phyloP scores from a whole-genome alignment of 164 flowering plant species.

The Cinnamomum chago region DNA sequence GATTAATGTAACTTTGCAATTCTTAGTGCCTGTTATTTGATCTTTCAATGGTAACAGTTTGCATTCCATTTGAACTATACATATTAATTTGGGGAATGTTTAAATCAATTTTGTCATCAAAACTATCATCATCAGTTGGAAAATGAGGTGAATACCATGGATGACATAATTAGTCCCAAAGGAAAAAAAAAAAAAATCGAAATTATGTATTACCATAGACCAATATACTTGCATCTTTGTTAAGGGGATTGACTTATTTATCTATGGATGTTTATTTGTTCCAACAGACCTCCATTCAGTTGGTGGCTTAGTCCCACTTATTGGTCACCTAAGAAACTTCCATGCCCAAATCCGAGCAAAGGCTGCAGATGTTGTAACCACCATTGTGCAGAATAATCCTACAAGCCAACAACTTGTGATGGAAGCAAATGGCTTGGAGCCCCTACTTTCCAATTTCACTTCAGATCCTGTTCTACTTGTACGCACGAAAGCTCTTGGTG shows the following conservation, averaged over 20 bases:
- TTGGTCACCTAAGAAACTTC: slow-evolving; percentile 64
- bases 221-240: background rate
- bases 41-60: background rate
- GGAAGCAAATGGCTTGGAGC: slow-evolving; percentile 94
- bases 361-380: slow-evolving; percentile 90
- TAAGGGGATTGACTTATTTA: background rate
- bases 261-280: background rate
- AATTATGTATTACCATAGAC: background rate
- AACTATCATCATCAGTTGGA: background rate
- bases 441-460: slow-evolving; percentile 61
- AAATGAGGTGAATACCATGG: background rate
- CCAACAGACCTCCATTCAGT: slow-evolving; percentile 76
- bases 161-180: too few species aligned
- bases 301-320: slow-evolving; percentile 86
- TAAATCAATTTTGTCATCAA: too few species aligned
- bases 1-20: background rate
- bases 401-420: slow-evolving; percentile 87
- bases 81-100: background rate
- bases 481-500: slow-evolving; percentile 91
- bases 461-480: slow-evolving; percentile 77
- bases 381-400: slow-evolving; percentile 94
- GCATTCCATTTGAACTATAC: background rate
- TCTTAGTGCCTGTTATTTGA: background rate
- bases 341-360: slow-evolving; percentile 84
- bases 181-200: too few species aligned